phyloP scores from a whole-genome alignment of 768 basidiomycete species.

The Auricularia cornea region DNA sequence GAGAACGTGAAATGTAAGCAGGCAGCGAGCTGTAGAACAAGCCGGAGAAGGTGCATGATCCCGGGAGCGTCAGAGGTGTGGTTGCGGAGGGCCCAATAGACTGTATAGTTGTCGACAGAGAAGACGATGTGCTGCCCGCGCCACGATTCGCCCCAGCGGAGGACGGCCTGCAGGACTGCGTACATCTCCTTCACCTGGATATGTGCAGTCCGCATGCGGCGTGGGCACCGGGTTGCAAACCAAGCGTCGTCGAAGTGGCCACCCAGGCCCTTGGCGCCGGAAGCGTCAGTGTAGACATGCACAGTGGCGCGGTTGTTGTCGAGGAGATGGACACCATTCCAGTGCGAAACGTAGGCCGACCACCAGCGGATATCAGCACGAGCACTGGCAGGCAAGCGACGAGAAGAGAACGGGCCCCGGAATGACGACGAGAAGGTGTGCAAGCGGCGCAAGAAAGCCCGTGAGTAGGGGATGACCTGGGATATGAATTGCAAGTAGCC shows the following conservation, averaged over 20 bases:
- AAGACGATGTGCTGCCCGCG: constrained; percentile 21
- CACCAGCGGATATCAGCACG: constrained; percentile 27
- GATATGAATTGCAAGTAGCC: constrained; percentile 28
- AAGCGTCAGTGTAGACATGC: constrained; percentile 25
- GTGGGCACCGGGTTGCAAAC: constrained; percentile 19
- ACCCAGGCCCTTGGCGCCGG: constrained; percentile 21
- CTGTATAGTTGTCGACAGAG: constrained; percentile 22
- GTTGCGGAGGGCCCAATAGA: constrained; percentile 7
- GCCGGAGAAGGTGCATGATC: constrained; percentile 8
- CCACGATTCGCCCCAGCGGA: constrained; percentile 22
- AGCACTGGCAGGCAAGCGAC: constrained; percentile 16
- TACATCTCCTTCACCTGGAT: no score
- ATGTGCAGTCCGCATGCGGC: constrained; percentile 12
- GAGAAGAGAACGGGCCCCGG: constrained; percentile 7
- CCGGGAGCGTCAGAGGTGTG: constrained; percentile 3
- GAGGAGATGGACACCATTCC: constrained; percentile 22
- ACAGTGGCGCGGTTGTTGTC: constrained; percentile 3
- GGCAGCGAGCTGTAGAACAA: constrained; percentile 7
- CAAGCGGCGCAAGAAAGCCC: constrained; percentile 21
- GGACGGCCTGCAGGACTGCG: constrained; percentile 24
- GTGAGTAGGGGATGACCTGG: constrained; percentile 26
- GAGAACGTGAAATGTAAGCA: constrained; percentile 12
- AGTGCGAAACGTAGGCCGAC: constrained; percentile 14
- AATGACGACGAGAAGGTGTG: constrained; percentile 17
- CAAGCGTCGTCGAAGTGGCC: constrained; percentile 19